Base-by-base conservation (phyloP, 179 eudicot genomes). In the Camellia oleifera region DNA sequence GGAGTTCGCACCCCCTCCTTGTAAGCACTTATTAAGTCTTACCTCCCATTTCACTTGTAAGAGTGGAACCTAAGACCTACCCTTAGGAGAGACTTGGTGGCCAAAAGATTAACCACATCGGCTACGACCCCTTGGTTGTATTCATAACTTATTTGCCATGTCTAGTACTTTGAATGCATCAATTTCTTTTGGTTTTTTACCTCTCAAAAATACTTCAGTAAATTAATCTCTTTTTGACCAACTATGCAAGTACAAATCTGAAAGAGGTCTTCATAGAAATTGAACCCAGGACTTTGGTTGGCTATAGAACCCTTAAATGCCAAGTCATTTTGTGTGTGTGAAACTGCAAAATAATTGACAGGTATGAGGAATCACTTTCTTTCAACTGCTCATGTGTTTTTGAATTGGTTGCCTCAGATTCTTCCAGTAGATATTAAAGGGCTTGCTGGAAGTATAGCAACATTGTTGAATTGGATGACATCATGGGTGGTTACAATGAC, bases 401-500 rank as follows among this genome's bases (percentile, higher is more conserved):
- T 74, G 61, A 74, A 48, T 54, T 32, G 46, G 20, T 54, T 44
- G 9, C 53, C 62, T 87, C 90, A 94, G 98, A 93, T 94, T 78
- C 96, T 94, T 77, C 98, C 98, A 0, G 82, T 91, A 15, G 89
- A 86, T 79, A 94, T 94, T 72, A 94, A 94, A 84, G 90, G 98
- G 70, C 92, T 94, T 80, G 98, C 96, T 68, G 97, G 97, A 76
- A 94, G 98, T 83, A 78, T 88, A 58, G 98, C 98, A 76, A 93
- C 97, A 54, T 85, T 94, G 77, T 83, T 86, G 68, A 94, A 94
- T 87, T 94, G 98, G 98, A 87, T 88, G 67, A 20, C 86, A 45
- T 92, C 98, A 18, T 93, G 91, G 87, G 77, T 82, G 52, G 83
- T 93, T 56, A 94, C 98, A 26, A 87, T 94, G 94, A 90, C 98